Evolutionary conservation across 1,139 yeast genomes (phyloP).

Genomic region (Kodamaea ohmeri): DNA sequence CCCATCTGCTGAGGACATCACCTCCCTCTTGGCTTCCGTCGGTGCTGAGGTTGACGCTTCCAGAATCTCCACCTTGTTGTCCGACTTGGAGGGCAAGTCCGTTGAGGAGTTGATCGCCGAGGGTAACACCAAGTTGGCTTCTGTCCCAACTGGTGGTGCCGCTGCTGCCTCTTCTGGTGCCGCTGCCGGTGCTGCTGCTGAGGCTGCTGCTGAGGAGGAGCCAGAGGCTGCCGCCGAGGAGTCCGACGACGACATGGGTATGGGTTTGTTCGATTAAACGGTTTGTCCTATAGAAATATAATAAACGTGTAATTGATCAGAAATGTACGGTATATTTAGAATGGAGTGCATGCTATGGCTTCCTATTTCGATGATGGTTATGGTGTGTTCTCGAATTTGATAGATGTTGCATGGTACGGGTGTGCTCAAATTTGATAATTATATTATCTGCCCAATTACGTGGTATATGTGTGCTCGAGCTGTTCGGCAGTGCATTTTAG

Average conservation of each 20-base stretch:
- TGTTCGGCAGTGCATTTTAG: too few species aligned
- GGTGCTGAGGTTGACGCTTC: conserved; percentile 78
- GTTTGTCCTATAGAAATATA: conserved; percentile 9
- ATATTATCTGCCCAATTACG: too few species aligned
- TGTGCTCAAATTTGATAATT: too few species aligned
- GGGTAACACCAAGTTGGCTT: conserved; percentile 79
- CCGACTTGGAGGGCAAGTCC: conserved; percentile 75
- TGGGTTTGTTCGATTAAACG: conserved; percentile 83
- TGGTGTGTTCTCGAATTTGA: too few species aligned
- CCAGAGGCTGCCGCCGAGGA: conserved; percentile 37
- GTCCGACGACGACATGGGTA: conserved; percentile 63
- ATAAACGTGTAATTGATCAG: conserved; percentile 2
- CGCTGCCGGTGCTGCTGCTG: conserved; percentile 42
- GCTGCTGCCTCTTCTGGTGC: conserved; percentile 59
- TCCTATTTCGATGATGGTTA: too few species aligned
- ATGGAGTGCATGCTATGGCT: not conserved
- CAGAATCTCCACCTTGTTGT: conserved; percentile 62
- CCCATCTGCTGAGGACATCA: conserved; percentile 73
- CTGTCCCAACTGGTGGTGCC: conserved; percentile 83
- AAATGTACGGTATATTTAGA: conserved; percentile 1
- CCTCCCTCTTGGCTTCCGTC: conserved; percentile 69
- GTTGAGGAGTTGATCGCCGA: conserved; percentile 72
- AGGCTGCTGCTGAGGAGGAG: conserved; percentile 39
- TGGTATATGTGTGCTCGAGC: too few species aligned
- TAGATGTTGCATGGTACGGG: too few species aligned